A percentile compares a stretch with the other conserved stretches of the same genome.
Evolutionary conservation across 768 basidiomycete species (phyloP).

Genomic region (Porpolomopsis calyptriformis): DNA sequence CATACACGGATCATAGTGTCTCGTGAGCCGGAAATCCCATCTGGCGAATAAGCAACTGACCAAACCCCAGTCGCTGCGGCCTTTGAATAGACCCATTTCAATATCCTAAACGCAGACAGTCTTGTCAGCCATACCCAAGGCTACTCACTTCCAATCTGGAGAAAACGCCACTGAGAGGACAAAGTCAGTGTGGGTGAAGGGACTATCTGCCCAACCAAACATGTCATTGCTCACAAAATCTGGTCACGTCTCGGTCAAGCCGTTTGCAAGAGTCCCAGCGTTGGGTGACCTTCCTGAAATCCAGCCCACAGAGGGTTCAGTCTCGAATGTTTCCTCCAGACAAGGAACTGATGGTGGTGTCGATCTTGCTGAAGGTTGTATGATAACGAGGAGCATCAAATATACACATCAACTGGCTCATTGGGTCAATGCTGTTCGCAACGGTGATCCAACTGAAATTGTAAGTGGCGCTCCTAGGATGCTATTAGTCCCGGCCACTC

Average conservation of each 20-base stretch:
- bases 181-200: not conserved
- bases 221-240: conserved; percentile 5
- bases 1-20: not conserved
- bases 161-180: not conserved
- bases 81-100: no score
- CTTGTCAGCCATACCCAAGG: not conserved
- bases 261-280: conserved; percentile 5
- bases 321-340: conserved; percentile 3
- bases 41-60: no score
- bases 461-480: conserved; percentile 2
- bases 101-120: no score
- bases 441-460: conserved; percentile 4
- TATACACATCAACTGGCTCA: conserved; percentile 7
- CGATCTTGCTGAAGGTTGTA: conserved; percentile 5
- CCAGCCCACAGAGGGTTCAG: not conserved
- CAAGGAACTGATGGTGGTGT: conserved; percentile 4
- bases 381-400: conserved; percentile 3
- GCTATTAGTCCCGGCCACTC: not conserved
- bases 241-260: conserved; percentile 2
- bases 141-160: no score
- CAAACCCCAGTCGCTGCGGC: no score
- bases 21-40: not conserved
- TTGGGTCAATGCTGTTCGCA: conserved; percentile 8
- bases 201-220: not conserved
- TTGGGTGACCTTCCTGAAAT: conserved; percentile 5